A percentile compares a stretch with the other conserved stretches of the same genome.
phyloP scores from a whole-genome alignment of 2,329 filamentous ascomycete species.

The Curvularia eragrostidis region DNA sequence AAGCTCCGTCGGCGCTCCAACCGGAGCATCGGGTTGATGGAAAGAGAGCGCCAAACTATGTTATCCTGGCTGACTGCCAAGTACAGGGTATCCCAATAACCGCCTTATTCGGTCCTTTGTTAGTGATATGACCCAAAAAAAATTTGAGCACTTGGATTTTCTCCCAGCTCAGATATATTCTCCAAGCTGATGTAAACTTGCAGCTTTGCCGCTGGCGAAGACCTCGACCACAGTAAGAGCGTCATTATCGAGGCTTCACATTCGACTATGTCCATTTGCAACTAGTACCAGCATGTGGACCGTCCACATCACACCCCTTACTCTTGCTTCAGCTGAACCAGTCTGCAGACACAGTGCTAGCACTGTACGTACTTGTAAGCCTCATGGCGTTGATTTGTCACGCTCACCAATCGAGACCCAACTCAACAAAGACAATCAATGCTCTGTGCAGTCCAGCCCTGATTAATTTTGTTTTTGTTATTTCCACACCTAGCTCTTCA shows the following conservation, averaged over 20 bases:
- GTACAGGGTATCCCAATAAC: neutral
- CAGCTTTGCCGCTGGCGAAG: neutral
- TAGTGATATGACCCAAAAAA: neutral
- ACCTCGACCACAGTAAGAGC: neutral
- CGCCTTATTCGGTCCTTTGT: neutral
- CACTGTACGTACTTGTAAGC: neutral
- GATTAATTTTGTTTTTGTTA: neutral
- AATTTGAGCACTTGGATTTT: neutral
- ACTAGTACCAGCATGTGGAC: neutral
- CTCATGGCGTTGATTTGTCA: neutral
- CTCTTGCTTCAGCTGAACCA: neutral
- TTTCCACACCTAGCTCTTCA: neutral
- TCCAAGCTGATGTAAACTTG: neutral
- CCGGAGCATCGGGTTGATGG: slow-evolving; percentile 14
- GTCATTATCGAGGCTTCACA: neutral
- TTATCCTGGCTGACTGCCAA: slow-evolving; percentile 4
- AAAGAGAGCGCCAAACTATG: slow-evolving; percentile 3
- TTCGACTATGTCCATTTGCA: neutral
- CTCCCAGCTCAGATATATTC: neutral
- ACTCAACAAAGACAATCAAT: neutral
- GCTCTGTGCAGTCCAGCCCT: neutral
- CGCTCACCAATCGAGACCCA: neutral
- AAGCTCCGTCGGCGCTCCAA: slow-evolving; percentile 18
- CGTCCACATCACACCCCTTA: neutral
- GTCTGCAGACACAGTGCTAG: neutral